These are phyloP conservation scores for Hypoxylon fragiforme DNA, from an alignment of 495 filamentous ascomycete species.

Conservation along the genomic window DNA sequence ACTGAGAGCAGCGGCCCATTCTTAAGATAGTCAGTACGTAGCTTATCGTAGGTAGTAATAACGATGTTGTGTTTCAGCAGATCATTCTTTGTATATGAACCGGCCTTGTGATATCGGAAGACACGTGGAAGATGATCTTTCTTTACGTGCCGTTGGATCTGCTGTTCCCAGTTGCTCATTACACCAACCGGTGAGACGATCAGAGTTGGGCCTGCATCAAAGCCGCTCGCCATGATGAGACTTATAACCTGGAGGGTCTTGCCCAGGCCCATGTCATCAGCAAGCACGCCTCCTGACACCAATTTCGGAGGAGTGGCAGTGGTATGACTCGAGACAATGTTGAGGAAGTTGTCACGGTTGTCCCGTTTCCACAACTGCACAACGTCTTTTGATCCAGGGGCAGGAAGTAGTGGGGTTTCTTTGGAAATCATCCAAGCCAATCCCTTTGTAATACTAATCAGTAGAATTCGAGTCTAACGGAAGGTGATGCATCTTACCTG, in stretches of 20 bases:
- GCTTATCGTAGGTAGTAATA: slow-evolving; percentile 78
- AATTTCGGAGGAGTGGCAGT: slow-evolving; percentile 59
- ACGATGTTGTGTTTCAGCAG: slow-evolving; percentile 71
- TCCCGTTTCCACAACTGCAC: slow-evolving; percentile 81
- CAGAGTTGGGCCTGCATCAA: slow-evolving; percentile 63
- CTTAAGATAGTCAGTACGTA: slow-evolving; percentile 46
- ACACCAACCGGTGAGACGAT: slow-evolving; percentile 84
- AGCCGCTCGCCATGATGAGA: slow-evolving; percentile 65
- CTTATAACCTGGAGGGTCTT: slow-evolving; percentile 91
- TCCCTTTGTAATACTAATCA: slow-evolving; percentile 57
- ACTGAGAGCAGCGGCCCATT: slow-evolving; percentile 62
- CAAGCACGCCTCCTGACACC: slow-evolving; percentile 80
- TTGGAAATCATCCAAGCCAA: slow-evolving; percentile 81
- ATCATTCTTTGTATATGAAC: slow-evolving; percentile 56
- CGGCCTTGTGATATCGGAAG: slow-evolving; percentile 75
- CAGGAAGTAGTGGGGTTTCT: slow-evolving; percentile 70
- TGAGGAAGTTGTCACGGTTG: slow-evolving; percentile 59
- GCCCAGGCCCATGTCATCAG: slow-evolving; percentile 94
- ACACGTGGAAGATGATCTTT: slow-evolving; percentile 63
- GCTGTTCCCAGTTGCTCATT: slow-evolving; percentile 90
- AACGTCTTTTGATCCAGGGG: slow-evolving; percentile 60
- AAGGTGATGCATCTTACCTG: slow-evolving; percentile 41
- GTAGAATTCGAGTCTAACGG: background rate
- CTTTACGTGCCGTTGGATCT: slow-evolving; percentile 75
- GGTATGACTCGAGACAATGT: slow-evolving; percentile 77